Conservation (phyloP, 352 stramenopile species). For the Thraustochytrium sp. region DNA sequence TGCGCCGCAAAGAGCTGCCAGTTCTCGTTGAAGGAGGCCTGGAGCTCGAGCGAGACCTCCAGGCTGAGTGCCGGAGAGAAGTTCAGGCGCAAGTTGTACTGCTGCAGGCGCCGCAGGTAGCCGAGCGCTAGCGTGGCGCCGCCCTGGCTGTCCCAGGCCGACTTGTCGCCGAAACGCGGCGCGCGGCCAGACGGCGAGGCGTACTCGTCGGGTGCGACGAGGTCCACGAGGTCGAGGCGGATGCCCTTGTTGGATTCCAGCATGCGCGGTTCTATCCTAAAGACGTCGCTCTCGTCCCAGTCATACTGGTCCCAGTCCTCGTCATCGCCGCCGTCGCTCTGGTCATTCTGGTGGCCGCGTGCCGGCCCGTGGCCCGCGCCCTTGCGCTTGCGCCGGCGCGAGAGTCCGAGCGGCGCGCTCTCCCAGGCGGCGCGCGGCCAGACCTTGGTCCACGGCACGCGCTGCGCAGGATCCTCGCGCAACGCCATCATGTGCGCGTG, state of each 20-base stretch:
- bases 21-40: slow-evolving; percentile 11
- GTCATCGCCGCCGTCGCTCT: no score
- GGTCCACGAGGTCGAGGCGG: neutral
- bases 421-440: neutral
- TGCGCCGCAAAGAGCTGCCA: neutral
- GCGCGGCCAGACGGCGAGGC: no score
- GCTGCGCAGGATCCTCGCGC: neutral
- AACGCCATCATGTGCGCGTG: slow-evolving; percentile 5
- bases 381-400: neutral
- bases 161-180: no score
- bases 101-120: neutral
- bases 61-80: neutral
- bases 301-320: neutral
- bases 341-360: no score
- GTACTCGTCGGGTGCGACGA: neutral
- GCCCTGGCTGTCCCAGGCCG: slow-evolving; percentile 4
- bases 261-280: slow-evolving; percentile 13
- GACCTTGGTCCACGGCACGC: neutral
- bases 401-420: neutral
- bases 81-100: slow-evolving; percentile 6
- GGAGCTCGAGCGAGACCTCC: slow-evolving; percentile 8
- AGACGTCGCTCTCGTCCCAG: slow-evolving; percentile 24
- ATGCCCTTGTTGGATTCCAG: slow-evolving; percentile 1
- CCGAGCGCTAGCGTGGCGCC: slow-evolving; percentile 26
- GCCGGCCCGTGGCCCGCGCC: no score